Conservation (phyloP, 495 filamentous ascomycete species). For the Sordaria brevicollis region DNA sequence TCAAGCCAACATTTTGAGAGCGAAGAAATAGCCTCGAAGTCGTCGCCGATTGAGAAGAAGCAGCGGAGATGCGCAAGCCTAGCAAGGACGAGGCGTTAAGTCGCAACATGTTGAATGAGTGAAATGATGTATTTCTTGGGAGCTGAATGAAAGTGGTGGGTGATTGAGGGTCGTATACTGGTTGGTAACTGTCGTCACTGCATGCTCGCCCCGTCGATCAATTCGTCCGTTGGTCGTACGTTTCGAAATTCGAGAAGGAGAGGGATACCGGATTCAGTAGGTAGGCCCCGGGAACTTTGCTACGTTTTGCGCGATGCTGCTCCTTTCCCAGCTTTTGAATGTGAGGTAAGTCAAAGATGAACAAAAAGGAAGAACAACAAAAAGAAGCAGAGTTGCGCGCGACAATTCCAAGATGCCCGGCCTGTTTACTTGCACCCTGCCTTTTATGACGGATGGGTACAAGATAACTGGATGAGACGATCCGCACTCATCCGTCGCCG, state of each 20-base stretch:
- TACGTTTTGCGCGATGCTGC: background rate
- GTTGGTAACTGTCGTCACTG: background rate
- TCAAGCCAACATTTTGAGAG: background rate
- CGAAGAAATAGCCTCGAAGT: background rate
- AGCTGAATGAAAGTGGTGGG: background rate
- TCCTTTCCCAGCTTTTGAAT: background rate
- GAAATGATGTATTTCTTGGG: background rate
- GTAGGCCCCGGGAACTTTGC: background rate
- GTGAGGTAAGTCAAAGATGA: background rate
- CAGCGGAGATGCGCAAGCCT: background rate
- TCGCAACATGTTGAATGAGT: background rate
- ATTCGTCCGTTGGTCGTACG: background rate
- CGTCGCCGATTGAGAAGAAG: background rate
- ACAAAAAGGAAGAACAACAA: background rate
- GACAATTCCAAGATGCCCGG: background rate
- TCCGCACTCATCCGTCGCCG: background rate
- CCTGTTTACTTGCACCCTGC: background rate
- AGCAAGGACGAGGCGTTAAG: background rate
- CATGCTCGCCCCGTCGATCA: background rate
- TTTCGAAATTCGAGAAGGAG: background rate
- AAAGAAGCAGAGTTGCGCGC: background rate
- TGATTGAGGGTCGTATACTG: background rate
- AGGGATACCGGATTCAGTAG: background rate
- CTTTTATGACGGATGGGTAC: background rate
- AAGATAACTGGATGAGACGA: background rate